Evolutionary conservation across 2,329 filamentous ascomycete species (phyloP).

Genomic region (Neoascochyta sp.): DNA sequence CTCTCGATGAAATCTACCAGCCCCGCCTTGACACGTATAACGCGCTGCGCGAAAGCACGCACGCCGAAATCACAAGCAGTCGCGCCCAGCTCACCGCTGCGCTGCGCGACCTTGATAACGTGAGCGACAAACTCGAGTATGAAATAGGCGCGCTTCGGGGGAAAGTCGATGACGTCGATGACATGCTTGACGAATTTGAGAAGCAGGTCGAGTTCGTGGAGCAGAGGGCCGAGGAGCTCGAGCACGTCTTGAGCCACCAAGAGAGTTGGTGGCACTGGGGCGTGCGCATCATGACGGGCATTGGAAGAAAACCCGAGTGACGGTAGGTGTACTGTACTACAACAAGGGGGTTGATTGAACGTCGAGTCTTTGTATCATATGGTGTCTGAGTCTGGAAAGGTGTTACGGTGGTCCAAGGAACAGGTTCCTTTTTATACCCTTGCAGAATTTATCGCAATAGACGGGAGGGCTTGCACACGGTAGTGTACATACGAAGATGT

Average conservation of each 20-base stretch:
- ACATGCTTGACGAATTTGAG: conserved; percentile 75
- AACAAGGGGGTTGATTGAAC: too few relatives aligned
- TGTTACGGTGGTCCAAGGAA: too few relatives aligned
- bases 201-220: conserved; percentile 54
- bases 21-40: conserved; percentile 69
- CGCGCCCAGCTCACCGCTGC: conserved; percentile 65
- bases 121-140: conserved; percentile 85
- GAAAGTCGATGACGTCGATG: conserved; percentile 83
- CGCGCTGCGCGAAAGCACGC: conserved; percentile 61
- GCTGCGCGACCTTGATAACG: conserved; percentile 72
- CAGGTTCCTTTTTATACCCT: too few relatives aligned
- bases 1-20: conserved; percentile 67
- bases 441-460: too few relatives aligned
- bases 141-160: conserved; percentile 77
- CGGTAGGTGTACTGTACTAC: background rate
- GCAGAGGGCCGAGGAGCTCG: conserved; percentile 46
- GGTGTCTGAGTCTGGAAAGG: too few relatives aligned
- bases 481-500: too few relatives aligned
- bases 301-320: conserved; percentile 14
- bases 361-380: too few relatives aligned
- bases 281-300: conserved; percentile 24
- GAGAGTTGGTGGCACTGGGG: conserved; percentile 38
- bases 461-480: too few relatives aligned
- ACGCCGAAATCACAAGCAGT: conserved; percentile 67
- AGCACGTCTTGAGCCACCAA: conserved; percentile 52